Base-by-base conservation (phyloP, 768 basidiomycete species). In the Trametes gibbosa region DNA sequence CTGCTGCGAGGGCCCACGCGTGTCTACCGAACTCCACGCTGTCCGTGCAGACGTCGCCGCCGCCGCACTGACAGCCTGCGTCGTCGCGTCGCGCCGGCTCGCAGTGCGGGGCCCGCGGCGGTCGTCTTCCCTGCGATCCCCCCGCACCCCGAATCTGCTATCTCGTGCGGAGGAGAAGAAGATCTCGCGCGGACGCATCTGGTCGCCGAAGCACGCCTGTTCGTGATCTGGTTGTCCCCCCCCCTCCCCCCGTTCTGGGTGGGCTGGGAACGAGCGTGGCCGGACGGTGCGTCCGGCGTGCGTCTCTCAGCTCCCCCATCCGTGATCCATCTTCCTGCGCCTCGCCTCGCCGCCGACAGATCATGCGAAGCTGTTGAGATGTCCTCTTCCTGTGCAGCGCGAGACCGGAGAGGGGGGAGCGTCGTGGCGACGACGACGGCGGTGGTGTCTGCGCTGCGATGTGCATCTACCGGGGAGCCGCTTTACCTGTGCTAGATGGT, bases 171-270 rank as follows among this genome's bases (percentile, higher is more conserved):
- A 14, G 37, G 16, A 4, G 6, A 4, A 42, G 43, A 42, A 51
- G 53, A 56, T 60, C 60, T 48, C 25, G 54, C 35, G 23, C 23
- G 17, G 56, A 32, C 59, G 34, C 53, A 55, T 60, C 53, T 54
- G n/a, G 47, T 19, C 40, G 40, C 39, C 47, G 53, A 45, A 53
- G 47, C 40, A 54, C 48, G 40, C 37, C 43, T 60, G 53, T 55
- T 50, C 40, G 41, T 23, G 59, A 60, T 52, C 53, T n/a, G n/a
- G n/a, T n/a, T n/a, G n/a, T n/a, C n/a, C n/a, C n/a, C n/a, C n/a
- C n/a, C n/a, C n/a, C n/a, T n/a, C n/a, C n/a, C n/a, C n/a, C n/a
- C n/a, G n/a, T n/a, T n/a, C n/a, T n/a, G n/a, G n/a, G n/a, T n/a
- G n/a, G n/a, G n/a, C n/a, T n/a, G n/a, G n/a, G n/a, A n/a, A n/a